A percentile compares a stretch with the other conserved stretches of the same genome.
phyloP scores from a whole-genome alignment of 2,329 filamentous ascomycete genomes.

The Emergomyces pasteurianus region DNA sequence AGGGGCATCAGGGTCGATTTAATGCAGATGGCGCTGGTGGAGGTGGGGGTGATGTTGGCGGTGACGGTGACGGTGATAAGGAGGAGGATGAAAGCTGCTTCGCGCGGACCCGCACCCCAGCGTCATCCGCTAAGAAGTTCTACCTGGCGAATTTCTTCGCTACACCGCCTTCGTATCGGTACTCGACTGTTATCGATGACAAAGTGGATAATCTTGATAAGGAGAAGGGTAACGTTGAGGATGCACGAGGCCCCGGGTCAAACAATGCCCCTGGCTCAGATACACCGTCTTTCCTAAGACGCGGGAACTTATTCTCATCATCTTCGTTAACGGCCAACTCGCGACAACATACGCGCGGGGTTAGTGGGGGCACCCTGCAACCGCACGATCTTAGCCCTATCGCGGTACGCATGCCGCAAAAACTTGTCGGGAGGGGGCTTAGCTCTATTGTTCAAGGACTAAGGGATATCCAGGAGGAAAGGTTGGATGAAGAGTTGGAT shows the following conservation, averaged over 20 bases:
- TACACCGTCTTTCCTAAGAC: constrained; percentile 30
- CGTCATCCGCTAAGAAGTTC: constrained; percentile 33
- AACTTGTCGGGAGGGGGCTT: constrained; percentile 28
- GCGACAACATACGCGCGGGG: constrained; percentile 6
- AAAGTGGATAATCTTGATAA: constrained; percentile 13
- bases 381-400: constrained; percentile 24
- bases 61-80: too few relatives aligned
- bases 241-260: not conserved
- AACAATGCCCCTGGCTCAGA: constrained; percentile 18
- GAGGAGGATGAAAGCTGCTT: not conserved
- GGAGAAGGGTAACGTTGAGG: not conserved
- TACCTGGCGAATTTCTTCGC: constrained; percentile 35
- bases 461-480: constrained; percentile 31
- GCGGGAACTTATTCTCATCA: constrained; percentile 24
- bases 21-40: not conserved
- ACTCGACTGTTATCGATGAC: constrained; percentile 27
- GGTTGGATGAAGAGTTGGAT: constrained; percentile 32
- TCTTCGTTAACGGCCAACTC: constrained; percentile 4
- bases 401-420: constrained; percentile 23
- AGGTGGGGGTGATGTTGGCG: too few relatives aligned
- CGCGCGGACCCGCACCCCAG: constrained; percentile 23
- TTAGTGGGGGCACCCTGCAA: constrained; percentile 6
- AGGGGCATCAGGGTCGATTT: not conserved
- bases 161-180: constrained; percentile 34
- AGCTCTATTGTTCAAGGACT: constrained; percentile 28